Conservation (phyloP, 2,329 filamentous ascomycete genomes). For the Ceratocystis colombiana region DNA sequence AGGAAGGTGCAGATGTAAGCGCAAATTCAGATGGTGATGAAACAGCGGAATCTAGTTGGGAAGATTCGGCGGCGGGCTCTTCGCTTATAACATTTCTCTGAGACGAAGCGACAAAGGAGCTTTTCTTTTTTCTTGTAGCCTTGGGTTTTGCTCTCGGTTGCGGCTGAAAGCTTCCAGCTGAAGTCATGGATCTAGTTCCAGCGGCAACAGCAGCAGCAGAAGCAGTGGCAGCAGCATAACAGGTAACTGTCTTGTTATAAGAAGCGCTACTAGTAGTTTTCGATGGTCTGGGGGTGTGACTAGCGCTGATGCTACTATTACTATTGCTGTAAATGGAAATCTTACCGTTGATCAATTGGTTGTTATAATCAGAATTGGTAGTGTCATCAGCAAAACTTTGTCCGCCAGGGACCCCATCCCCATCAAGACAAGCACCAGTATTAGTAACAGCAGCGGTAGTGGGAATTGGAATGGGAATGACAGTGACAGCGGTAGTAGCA, state of each 20-base stretch:
- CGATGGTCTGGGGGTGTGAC: conserved; percentile 1
- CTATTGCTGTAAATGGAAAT: conserved; percentile 1
- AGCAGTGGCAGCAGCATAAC: background rate
- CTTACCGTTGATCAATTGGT: background rate
- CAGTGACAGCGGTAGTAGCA: conserved; percentile 2
- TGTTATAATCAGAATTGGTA: background rate
- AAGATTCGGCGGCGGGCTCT: conserved; percentile 17
- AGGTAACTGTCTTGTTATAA: background rate
- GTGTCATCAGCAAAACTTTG: background rate
- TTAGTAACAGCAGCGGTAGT: conserved; percentile 1
- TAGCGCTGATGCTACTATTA: background rate
- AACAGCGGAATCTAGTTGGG: conserved; percentile 13
- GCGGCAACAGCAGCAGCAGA: background rate
- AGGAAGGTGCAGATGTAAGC: background rate
- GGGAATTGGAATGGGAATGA: background rate
- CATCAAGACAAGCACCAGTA: background rate
- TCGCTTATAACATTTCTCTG: conserved; percentile 24
- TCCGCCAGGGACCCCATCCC: background rate
- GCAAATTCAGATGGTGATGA: conserved; percentile 15
- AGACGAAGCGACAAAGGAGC: conserved; percentile 9
- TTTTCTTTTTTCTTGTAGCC: background rate
- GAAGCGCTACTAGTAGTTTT: background rate
- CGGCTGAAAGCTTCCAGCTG: conserved; percentile 7
- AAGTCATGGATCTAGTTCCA: conserved; percentile 9
- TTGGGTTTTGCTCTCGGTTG: conserved; percentile 10